These are phyloP conservation scores for Avena insularis DNA, from an alignment of 176 grass and related monocot genomes.

Conservation along the genomic window DNA sequence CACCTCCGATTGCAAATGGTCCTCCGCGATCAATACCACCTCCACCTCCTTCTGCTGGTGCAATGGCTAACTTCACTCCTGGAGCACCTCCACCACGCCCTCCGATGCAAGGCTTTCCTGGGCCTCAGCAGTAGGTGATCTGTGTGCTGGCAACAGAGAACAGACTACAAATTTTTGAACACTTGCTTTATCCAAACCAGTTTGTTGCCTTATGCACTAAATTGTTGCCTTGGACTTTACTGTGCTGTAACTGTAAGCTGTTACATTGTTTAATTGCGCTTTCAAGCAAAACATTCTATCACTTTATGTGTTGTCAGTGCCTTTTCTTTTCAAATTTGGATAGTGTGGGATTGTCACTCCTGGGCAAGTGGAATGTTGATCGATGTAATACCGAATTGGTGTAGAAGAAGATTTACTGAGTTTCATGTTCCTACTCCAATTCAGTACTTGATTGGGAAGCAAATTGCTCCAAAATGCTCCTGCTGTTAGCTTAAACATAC, in stretches of 20 bases:
- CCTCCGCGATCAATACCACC: constrained; percentile 73
- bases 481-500: neutral
- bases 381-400: neutral
- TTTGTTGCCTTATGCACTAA: constrained; percentile 14
- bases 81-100: constrained; percentile 57
- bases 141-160: neutral
- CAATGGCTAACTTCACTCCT: constrained; percentile 67
- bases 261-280: constrained; percentile 4
- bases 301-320: neutral
- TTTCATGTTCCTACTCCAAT: too few species aligned
- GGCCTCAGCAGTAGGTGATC: constrained; percentile 53
- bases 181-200: constrained; percentile 8
- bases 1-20: constrained; percentile 73
- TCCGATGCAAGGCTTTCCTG: constrained; percentile 66
- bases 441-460: too few species aligned
- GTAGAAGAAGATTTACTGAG: neutral
- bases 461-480: too few species aligned
- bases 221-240: neutral
- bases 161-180: constrained; percentile 20
- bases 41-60: constrained; percentile 53
- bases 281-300: neutral
- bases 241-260: neutral
- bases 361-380: neutral
- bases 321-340: neutral
- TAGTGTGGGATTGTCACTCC: neutral